Base-by-base conservation (phyloP, 1,139 yeast genomes). In the Geotrichum cucujoidarum region DNA sequence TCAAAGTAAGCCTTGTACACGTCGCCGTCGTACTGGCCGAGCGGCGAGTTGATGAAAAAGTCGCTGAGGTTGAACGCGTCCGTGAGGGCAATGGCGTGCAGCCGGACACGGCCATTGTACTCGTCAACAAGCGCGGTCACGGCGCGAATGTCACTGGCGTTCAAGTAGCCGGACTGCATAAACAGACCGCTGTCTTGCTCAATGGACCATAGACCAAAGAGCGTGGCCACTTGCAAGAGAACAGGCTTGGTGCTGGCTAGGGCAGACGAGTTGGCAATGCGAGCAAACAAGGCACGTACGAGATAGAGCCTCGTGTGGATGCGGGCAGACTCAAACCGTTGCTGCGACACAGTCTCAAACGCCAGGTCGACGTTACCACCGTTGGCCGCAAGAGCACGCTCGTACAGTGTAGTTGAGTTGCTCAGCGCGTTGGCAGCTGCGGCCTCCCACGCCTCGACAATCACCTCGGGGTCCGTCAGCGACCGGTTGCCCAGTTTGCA, bases 1-100 rank as follows among this genome's bases (percentile, higher is more conserved):
- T 60, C 61, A 53, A 68, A 69, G 60, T 89, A 89, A 67, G 86
- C 80, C 65, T 81, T 82, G 71, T 89, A 90, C 49, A 87, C 81
- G 65, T 89, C 83, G 57, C 97, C 97, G 61, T 87, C 81, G 67
- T 77, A 84, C 60, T 74, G 76, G 54, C 97, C 97, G 55, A 90
- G 76, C 29, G 95, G 83, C 1, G 96, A 79, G 69, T 89, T 87
- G 64, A 90, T 76, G 69, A 84, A 77, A 71, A 78, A 85, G 68
- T 90, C 97, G 32, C 90, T 79, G 62, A 84, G 76, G 70, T 83
- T 82, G 76, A 90, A 90, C 5, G 95, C 77, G 68, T 90, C 97
- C n/a, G 95, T 85, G 59, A 86, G 74, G 18, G 87, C 86, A 63
- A 88, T 80, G 51, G 83, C 84, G 60, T 84, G 82, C 40, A 81